A percentile compares a stretch with the other conserved stretches of the same genome.
Evolutionary conservation across 495 filamentous ascomycete genomes (phyloP).

Genomic region (Xylona heveae): DNA sequence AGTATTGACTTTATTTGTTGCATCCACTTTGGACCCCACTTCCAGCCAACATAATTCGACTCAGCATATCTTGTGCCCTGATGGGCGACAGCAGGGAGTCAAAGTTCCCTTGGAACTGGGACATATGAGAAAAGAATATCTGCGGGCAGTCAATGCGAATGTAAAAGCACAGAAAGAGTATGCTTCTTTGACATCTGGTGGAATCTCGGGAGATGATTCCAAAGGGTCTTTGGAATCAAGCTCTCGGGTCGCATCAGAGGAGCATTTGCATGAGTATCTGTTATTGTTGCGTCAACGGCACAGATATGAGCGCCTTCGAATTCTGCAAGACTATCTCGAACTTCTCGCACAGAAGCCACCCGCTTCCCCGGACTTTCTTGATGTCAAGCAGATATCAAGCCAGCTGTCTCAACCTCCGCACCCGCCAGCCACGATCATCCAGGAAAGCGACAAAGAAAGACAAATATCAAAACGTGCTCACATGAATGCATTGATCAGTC

Average conservation of each 20-base stretch:
- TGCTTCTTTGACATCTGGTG: conserved; percentile 12
- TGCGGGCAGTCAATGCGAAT: conserved; percentile 10
- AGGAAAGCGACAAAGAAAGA: conserved; percentile 4
- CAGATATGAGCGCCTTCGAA: conserved; percentile 28
- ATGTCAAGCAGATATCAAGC: conserved; percentile 20
- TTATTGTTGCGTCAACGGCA: conserved; percentile 31
- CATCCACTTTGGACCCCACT: conserved; percentile 12
- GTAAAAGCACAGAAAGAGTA: conserved; percentile 21
- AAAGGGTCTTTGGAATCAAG: not conserved
- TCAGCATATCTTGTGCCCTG: conserved; percentile 11
- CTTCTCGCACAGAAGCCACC: conserved; percentile 19
- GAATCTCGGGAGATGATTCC: conserved; percentile 2
- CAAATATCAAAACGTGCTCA: conserved; percentile 12
- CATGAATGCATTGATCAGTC: conserved; percentile 29
- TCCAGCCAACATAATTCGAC: conserved; percentile 6
- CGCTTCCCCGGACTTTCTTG: conserved; percentile 24
- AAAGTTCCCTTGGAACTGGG: conserved; percentile 12
- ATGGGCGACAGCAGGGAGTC: conserved; percentile 11
- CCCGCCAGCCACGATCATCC: conserved; percentile 23
- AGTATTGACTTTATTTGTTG: conserved; percentile 18
- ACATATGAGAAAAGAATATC: conserved; percentile 11
- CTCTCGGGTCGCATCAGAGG: conserved; percentile 8
- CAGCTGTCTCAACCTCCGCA: conserved; percentile 21
- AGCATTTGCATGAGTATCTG: conserved; percentile 28
- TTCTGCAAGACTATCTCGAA: conserved; percentile 27